Evolutionary conservation across 2,329 filamentous ascomycete species (phyloP).

Genomic region (Thielaviopsis populi): DNA sequence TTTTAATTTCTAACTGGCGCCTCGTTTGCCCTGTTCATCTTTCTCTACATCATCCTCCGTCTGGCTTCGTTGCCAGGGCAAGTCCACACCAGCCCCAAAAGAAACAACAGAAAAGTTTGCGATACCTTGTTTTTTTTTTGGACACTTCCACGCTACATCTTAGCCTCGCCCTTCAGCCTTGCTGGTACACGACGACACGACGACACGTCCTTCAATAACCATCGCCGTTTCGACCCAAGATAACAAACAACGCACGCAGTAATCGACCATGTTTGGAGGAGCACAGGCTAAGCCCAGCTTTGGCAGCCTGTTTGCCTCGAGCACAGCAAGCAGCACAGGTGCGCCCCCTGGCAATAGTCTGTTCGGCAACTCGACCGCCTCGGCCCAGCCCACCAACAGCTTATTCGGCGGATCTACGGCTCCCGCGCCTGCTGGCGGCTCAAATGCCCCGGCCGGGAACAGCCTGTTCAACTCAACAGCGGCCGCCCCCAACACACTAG

Average conservation of each 20-base stretch:
- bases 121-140: background rate
- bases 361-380: constrained; percentile 21
- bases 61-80: background rate
- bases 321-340: constrained; percentile 15
- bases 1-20: background rate
- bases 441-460: constrained; percentile 11
- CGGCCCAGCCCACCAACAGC: constrained; percentile 17
- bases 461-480: constrained; percentile 19
- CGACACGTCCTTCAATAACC: background rate
- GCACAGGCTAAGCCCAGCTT: constrained; percentile 12
- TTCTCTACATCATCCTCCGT: background rate
- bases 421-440: constrained; percentile 14
- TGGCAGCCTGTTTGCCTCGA: constrained; percentile 13
- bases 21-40: background rate
- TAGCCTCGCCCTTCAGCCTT: constrained; percentile 4
- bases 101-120: background rate
- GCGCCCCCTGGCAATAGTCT: constrained; percentile 17
- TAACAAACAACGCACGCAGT: background rate
- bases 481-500: constrained; percentile 19
- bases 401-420: constrained; percentile 21
- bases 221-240: background rate
- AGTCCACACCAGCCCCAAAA: background rate
- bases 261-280: constrained; percentile 13
- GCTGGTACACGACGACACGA: background rate
- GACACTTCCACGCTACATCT: background rate